Conservation (phyloP, 345 rosid species). For the Nephelium lappaceum region DNA sequence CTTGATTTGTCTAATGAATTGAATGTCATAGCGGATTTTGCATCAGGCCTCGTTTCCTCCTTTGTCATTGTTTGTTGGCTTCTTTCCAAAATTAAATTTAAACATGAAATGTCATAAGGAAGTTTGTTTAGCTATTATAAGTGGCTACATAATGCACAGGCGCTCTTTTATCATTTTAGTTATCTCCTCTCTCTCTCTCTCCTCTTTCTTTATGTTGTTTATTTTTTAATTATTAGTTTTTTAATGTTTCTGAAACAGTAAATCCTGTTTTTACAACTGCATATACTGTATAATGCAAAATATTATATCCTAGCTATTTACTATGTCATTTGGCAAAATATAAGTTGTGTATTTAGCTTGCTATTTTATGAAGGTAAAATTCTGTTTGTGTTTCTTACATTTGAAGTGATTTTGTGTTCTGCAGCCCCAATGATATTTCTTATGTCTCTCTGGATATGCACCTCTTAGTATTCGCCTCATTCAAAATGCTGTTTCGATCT, state of each 20-base stretch:
- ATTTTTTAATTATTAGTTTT: neutral
- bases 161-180: neutral
- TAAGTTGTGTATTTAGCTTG: neutral
- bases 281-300: neutral
- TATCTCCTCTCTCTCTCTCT: neutral
- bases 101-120: neutral
- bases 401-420: constrained; percentile 27
- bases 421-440: constrained; percentile 88
- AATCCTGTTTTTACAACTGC: neutral
- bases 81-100: too few species aligned
- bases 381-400: constrained; percentile 7
- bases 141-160: neutral
- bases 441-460: constrained; percentile 98
- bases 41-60: neutral
- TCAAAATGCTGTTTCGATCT: constrained; percentile 92
- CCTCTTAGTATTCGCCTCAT: constrained; percentile 97
- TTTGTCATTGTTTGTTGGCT: neutral
- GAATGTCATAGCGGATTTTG: neutral
- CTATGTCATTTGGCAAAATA: neutral
- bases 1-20: neutral
- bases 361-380: neutral
- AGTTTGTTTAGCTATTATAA: neutral
- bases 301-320: neutral
- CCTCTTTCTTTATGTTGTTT: too few species aligned
- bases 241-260: neutral